These are phyloP conservation scores for Saccharomycopsis fermentans DNA, from an alignment of 805 yeast genomes.

Conservation along the genomic window DNA sequence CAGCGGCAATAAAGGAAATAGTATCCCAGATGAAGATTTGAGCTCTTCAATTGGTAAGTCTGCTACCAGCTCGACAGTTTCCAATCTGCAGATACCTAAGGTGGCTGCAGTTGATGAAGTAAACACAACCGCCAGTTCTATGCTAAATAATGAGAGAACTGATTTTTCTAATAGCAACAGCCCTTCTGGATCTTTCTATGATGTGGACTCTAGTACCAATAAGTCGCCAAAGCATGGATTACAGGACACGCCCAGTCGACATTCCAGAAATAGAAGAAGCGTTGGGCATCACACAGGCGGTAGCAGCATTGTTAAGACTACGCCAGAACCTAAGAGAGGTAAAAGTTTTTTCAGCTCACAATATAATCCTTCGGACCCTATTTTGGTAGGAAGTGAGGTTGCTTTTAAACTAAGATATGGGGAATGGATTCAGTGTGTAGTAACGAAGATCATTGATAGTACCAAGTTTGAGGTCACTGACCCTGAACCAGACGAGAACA, in stretches of 20 bases:
- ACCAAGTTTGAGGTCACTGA: conserved; percentile 79
- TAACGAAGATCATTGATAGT: conserved; percentile 50
- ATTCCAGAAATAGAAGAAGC: background rate
- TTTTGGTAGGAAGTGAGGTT: conserved; percentile 66
- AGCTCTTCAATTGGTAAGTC: background rate
- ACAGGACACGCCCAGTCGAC: background rate
- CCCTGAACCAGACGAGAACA: conserved; percentile 94
- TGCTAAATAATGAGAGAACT: background rate
- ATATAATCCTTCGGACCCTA: conserved; percentile 49
- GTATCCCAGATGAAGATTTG: background rate
- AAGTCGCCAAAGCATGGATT: background rate
- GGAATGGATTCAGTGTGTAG: conserved; percentile 96
- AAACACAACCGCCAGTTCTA: background rate
- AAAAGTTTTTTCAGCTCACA: conserved; percentile 41
- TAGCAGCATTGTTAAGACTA: background rate
- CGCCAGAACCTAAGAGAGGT: conserved; percentile 26
- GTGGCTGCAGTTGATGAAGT: background rate
- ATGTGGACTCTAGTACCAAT: background rate
- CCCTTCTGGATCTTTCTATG: background rate
- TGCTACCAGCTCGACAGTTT: background rate
- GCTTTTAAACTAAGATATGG: conserved; percentile 73
- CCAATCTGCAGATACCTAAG: background rate
- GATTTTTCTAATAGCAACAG: background rate
- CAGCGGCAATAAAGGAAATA: background rate
- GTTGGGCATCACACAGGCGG: background rate